These are phyloP conservation scores for Tuber indicum DNA, from an alignment of 495 filamentous ascomycete species.

Conservation along the genomic window DNA sequence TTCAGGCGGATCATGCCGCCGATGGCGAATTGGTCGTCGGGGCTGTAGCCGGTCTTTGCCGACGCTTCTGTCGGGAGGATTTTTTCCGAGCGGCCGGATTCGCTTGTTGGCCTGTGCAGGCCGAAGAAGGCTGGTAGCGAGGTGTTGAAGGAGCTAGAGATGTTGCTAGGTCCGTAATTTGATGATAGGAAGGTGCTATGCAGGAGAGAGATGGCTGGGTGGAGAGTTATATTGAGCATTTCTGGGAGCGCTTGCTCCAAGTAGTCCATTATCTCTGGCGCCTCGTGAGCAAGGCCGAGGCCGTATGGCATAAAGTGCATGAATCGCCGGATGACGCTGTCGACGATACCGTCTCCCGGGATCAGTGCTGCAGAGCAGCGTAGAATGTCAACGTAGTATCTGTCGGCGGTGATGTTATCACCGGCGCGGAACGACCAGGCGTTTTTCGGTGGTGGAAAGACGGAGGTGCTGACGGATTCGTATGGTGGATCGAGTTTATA, in stretches of 20 bases:
- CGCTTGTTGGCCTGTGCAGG: slow-evolving; percentile 20
- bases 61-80: slow-evolving; percentile 1
- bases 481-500: slow-evolving; percentile 30
- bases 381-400: slow-evolving; percentile 29
- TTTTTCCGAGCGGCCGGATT: slow-evolving; percentile 8
- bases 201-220: slow-evolving; percentile 21
- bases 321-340: slow-evolving; percentile 27
- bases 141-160: slow-evolving; percentile 18
- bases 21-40: slow-evolving; percentile 18
- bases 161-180: slow-evolving; percentile 17
- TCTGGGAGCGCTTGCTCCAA: slow-evolving; percentile 16
- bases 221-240: slow-evolving; percentile 30
- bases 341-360: slow-evolving; percentile 28
- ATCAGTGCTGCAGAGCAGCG: slow-evolving; percentile 23
- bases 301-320: slow-evolving; percentile 33
- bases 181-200: slow-evolving; percentile 24
- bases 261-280: slow-evolving; percentile 7
- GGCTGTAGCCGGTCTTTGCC: slow-evolving; percentile 11
- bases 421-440: slow-evolving; percentile 27
- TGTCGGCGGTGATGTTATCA: slow-evolving; percentile 23
- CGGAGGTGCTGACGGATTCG: slow-evolving; percentile 11
- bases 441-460: slow-evolving; percentile 16
- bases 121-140: slow-evolving; percentile 31
- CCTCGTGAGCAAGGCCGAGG: slow-evolving; percentile 17
- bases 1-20: slow-evolving; percentile 31